Base-by-base conservation (phyloP, 306 rosid species). In the Sophora flavescens region DNA sequence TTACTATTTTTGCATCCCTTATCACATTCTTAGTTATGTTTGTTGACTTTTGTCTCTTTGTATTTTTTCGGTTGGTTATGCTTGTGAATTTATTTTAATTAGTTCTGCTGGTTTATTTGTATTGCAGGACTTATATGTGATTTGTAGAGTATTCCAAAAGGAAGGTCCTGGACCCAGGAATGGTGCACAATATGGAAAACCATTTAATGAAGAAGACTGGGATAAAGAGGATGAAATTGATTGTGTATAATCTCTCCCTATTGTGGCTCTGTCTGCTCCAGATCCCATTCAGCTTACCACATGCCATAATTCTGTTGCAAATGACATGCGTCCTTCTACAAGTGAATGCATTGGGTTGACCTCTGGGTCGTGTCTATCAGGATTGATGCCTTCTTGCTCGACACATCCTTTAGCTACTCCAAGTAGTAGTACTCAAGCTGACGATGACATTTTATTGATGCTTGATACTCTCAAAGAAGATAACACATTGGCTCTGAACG, bases 171-270 rank as follows among this genome's bases (percentile, higher is more conserved):
- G 98, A 35, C 97, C 97, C 6, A 85, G 88, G 81, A 95, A 83
- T 69, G 91, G 91, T 61, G 96, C 96, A 35, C 96, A 92, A 72
- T 95, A 95, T 80, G 98, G 93, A 71, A 89, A 68, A 69, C 97
- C 97, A 28, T 95, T 81, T 81, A 73, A 74, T 6, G 97, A 89
- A 56, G 80, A 89, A 59, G 96, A 95, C 6, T 92, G 92, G 96
- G 82, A 81, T 6, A 73, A 80, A 2, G 92, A 86, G 12, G 94
- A 78, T 63, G 91, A 85, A 74, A 78, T 64, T 11, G 79, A 62
- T 32, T 30, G 69, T 64, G 57, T 18, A 14, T 91, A 83, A 61
- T 47, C 73, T 22, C 45, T 35, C 57, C 63, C 71, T 58, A 47
- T 76, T 63, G 72, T 80, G 42, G 59, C 62, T 42, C 3, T 32